Conservation (phyloP, 2,329 filamentous ascomycete genomes). For the Mycosphaerella arachidis region DNA sequence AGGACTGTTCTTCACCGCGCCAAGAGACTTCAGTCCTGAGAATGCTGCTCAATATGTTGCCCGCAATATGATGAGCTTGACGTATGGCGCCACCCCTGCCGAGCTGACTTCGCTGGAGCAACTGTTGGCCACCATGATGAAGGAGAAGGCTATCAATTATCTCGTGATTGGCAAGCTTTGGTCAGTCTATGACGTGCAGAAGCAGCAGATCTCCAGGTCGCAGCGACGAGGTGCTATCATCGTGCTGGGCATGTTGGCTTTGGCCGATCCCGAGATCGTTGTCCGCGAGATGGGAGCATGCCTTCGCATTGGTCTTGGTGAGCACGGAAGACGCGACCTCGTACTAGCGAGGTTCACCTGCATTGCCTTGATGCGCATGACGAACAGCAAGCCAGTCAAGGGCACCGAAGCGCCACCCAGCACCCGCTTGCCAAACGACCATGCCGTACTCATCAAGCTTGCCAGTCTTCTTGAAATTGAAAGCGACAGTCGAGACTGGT, state of each 20-base stretch:
- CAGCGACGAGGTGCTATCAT: conserved; percentile 93
- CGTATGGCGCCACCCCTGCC: conserved; percentile 89
- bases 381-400: conserved; percentile 74
- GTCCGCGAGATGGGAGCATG: conserved; percentile 94
- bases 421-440: conserved; percentile 82
- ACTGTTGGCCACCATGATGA: conserved; percentile 96
- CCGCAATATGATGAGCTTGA: conserved; percentile 97
- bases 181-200: conserved; percentile 95
- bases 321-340: conserved; percentile 74
- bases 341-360: conserved; percentile 93
- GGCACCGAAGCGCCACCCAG: conserved; percentile 61
- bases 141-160: conserved; percentile 78
- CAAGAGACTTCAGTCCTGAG: conserved; percentile 78
- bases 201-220: conserved; percentile 83
- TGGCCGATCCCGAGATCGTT: conserved; percentile 87
- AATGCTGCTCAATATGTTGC: conserved; percentile 94
- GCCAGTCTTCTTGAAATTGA: conserved; percentile 80
- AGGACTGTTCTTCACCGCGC: conserved; percentile 91
- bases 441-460: conserved; percentile 76
- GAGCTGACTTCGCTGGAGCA: conserved; percentile 95
- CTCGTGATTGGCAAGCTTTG: conserved; percentile 87
- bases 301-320: conserved; percentile 80
- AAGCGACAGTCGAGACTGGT: conserved; percentile 88
- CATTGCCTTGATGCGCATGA: conserved; percentile 85
- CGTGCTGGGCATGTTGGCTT: conserved; percentile 90